phyloP scores from a whole-genome alignment of 495 filamentous ascomycete genomes.

The Rhizodiscina lignyota region DNA sequence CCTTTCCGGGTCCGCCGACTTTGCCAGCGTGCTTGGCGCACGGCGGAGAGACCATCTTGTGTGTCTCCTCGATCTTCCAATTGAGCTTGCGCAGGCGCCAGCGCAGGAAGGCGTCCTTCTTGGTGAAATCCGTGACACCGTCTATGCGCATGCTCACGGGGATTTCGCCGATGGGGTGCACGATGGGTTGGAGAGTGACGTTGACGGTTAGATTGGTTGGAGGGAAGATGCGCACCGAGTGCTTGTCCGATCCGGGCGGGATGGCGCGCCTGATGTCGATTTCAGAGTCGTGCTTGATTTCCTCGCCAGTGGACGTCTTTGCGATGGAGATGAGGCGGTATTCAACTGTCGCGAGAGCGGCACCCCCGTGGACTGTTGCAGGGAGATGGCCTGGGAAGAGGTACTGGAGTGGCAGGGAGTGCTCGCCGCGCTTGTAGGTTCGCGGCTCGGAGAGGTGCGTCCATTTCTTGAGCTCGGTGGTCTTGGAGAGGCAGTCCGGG shows the following conservation, averaged over 20 bases:
- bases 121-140: conserved; percentile 1
- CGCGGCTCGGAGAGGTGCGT: conserved; percentile 34
- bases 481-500: conserved; percentile 50
- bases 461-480: conserved; percentile 62
- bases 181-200: conserved; percentile 60
- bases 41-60: conserved; percentile 62
- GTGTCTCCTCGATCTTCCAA: conserved; percentile 83
- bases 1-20: conserved; percentile 55
- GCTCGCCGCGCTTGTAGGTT: conserved; percentile 11
- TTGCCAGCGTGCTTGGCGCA: conserved; percentile 65
- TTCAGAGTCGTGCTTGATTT: conserved; percentile 44
- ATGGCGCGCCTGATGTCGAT: conserved; percentile 65
- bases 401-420: conserved; percentile 84
- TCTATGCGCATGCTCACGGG: conserved; percentile 64
- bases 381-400: conserved; percentile 77
- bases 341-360: conserved; percentile 50
- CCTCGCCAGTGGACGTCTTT: conserved; percentile 37
- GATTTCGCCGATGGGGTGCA: conserved; percentile 79
- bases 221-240: conserved; percentile 83
- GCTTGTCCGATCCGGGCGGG: conserved; percentile 45
- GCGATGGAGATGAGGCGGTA: conserved; percentile 72
- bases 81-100: conserved; percentile 83
- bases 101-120: conserved; percentile 27
- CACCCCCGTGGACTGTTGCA: conserved; percentile 61
- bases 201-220: conserved; percentile 81